phyloP scores from a whole-genome alignment of 2,329 filamentous ascomycete genomes.

The Leptosphaerulina australis region DNA sequence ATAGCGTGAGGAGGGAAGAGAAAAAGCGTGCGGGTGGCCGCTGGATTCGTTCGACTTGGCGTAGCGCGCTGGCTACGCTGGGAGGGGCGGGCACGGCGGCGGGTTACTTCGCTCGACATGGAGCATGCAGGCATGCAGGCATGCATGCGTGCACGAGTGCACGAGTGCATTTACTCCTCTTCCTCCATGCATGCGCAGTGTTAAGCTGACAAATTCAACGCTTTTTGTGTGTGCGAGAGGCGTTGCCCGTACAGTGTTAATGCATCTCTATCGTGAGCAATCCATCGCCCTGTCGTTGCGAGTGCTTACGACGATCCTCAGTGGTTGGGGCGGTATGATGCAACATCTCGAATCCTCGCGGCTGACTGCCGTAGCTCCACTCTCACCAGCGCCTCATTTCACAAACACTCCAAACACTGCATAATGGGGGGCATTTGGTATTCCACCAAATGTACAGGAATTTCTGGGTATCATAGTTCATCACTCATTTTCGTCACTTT shows the following conservation, averaged over 20 bases:
- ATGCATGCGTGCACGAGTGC: too few species aligned
- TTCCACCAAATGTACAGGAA: neutral
- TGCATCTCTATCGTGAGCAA: neutral
- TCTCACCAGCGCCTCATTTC: neutral
- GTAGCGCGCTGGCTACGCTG: conserved; percentile 1
- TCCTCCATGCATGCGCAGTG: neutral
- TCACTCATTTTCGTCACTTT: conserved; percentile 1
- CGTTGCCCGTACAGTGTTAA: neutral
- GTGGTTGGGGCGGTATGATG: conserved; percentile 9
- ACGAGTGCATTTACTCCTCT: too few species aligned
- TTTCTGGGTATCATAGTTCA: conserved; percentile 3
- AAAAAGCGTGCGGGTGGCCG: conserved; percentile 11
- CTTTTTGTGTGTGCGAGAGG: neutral
- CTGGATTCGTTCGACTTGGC: conserved; percentile 12
- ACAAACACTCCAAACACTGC: neutral
- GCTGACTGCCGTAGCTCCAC: neutral
- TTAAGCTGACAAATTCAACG: neutral
- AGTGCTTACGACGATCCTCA: neutral
- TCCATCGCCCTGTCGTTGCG: neutral
- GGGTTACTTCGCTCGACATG: neutral
- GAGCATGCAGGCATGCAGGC: neutral
- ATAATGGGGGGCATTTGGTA: neutral
- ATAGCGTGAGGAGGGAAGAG: conserved; percentile 3
- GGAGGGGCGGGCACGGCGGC: neutral
- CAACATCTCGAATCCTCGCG: conserved; percentile 4